A percentile compares a stretch with the other conserved stretches of the same genome.
phyloP scores from a whole-genome alignment of 2,329 filamentous ascomycete species.

The Dissoconium aciculare region DNA sequence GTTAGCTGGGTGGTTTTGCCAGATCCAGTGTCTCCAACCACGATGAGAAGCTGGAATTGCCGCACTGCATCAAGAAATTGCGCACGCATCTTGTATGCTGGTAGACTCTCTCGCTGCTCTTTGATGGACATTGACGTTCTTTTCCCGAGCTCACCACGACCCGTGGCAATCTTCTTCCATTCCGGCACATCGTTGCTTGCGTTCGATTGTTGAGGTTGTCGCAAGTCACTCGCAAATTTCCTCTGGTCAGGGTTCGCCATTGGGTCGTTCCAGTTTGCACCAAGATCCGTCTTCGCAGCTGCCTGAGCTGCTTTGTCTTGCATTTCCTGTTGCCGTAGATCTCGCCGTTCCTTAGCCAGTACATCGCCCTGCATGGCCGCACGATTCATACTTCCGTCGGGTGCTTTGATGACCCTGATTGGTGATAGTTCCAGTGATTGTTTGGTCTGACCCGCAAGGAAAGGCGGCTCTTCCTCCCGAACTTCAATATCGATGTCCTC shows the following conservation, averaged over 20 bases:
- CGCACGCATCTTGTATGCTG: slow-evolving; percentile 75
- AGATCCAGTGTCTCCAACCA: slow-evolving; percentile 92
- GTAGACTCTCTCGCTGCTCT: slow-evolving; percentile 77
- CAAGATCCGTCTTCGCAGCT: slow-evolving; percentile 63
- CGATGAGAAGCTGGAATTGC: slow-evolving; percentile 83
- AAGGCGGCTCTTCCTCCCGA: slow-evolving; percentile 88
- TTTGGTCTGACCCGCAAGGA: slow-evolving; percentile 89
- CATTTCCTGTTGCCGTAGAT: slow-evolving; percentile 74
- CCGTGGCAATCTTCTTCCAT: slow-evolving; percentile 69
- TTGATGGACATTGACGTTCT: slow-evolving; percentile 86
- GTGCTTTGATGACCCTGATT: slow-evolving; percentile 91
- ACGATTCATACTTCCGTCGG: slow-evolving; percentile 93
- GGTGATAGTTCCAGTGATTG: slow-evolving; percentile 89
- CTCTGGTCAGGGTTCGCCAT: slow-evolving; percentile 77
- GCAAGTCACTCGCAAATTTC: slow-evolving; percentile 77
- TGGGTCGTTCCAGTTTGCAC: slow-evolving; percentile 89
- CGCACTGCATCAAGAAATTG: slow-evolving; percentile 76
- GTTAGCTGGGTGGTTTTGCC: slow-evolving; percentile 96
- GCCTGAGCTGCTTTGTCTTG: slow-evolving; percentile 64
- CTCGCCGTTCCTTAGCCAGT: slow-evolving; percentile 77
- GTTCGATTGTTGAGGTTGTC: slow-evolving; percentile 42
- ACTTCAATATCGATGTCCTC: slow-evolving; percentile 97
- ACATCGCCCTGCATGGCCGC: slow-evolving; percentile 87
- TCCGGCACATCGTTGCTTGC: slow-evolving; percentile 61
- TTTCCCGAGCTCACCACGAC: slow-evolving; percentile 70